These are phyloP conservation scores for Tremella yokohamensis DNA, from an alignment of 768 basidiomycete genomes.

Conservation along the genomic window DNA sequence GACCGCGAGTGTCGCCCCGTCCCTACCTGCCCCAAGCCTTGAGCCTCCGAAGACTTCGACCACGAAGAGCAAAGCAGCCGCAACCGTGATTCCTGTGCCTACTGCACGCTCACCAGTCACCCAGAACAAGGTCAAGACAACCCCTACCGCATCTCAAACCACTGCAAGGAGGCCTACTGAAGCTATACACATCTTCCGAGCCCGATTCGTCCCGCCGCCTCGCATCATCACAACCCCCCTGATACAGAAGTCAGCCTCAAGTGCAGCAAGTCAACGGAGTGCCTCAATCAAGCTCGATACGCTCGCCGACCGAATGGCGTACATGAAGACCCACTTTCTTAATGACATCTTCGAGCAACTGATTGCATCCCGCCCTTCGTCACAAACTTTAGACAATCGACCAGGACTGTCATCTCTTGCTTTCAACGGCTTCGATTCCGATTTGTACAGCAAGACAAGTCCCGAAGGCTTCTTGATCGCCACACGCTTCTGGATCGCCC, in stretches of 20 bases:
- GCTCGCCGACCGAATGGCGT: constrained; percentile 2
- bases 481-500: constrained; percentile 28
- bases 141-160: too few relatives aligned
- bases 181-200: background rate
- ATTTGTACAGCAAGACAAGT: constrained; percentile 6
- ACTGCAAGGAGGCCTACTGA: background rate
- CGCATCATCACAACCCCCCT: background rate
- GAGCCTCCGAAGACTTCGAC: too few relatives aligned
- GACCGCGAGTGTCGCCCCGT: too few relatives aligned
- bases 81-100: too few relatives aligned
- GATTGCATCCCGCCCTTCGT: constrained; percentile 6
- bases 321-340: constrained; percentile 15
- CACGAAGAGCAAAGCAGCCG: too few relatives aligned
- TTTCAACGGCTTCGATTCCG: constrained; percentile 19
- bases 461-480: constrained; percentile 15
- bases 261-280: too few relatives aligned
- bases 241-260: too few relatives aligned
- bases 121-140: too few relatives aligned
- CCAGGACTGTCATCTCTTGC: constrained; percentile 8
- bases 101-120: too few relatives aligned
- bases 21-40: too few relatives aligned
- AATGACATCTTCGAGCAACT: constrained; percentile 9
- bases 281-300: too few relatives aligned
- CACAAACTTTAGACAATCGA: background rate
- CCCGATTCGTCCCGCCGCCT: background rate